phyloP scores from a whole-genome alignment of 805 yeast genomes.

The Lipomyces lipofer region DNA sequence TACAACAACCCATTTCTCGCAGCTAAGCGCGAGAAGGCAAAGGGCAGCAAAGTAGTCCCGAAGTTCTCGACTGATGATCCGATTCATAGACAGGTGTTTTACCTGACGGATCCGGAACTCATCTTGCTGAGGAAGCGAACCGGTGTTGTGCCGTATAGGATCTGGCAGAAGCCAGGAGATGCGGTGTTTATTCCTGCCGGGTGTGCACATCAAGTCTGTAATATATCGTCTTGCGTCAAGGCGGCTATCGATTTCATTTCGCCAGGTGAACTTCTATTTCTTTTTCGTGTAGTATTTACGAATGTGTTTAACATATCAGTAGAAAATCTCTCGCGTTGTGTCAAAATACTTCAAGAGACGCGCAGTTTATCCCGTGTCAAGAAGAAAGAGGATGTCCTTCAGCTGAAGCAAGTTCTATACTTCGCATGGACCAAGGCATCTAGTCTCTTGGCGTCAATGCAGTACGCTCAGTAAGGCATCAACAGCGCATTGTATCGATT shows the following conservation, averaged over 20 bases:
- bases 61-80: constrained; percentile 24
- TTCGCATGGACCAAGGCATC: constrained; percentile 22
- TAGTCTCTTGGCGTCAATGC: background rate
- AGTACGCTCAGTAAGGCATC: background rate
- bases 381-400: constrained; percentile 27
- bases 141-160: constrained; percentile 19
- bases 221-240: constrained; percentile 26
- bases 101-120: constrained; percentile 23
- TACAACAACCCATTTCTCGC: constrained; percentile 17
- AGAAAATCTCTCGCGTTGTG: constrained; percentile 25
- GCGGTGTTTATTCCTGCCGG: constrained; percentile 31
- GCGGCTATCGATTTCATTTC: constrained; percentile 28
- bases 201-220: constrained; percentile 30
- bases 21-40: constrained; percentile 12
- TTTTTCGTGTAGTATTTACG: background rate
- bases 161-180: constrained; percentile 31
- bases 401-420: constrained; percentile 21
- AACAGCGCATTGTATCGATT: too few relatives aligned
- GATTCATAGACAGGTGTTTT: constrained; percentile 26
- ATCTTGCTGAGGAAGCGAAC: constrained; percentile 15
- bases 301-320: too few relatives aligned
- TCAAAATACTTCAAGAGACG: constrained; percentile 13
- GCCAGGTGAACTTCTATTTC: constrained; percentile 15
- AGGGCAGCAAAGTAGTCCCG: background rate
- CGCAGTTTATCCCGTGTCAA: constrained; percentile 19